Conservation (phyloP, 1,284 basidiomycete genomes). For the Cutaneotrichosporon sp. region DNA sequence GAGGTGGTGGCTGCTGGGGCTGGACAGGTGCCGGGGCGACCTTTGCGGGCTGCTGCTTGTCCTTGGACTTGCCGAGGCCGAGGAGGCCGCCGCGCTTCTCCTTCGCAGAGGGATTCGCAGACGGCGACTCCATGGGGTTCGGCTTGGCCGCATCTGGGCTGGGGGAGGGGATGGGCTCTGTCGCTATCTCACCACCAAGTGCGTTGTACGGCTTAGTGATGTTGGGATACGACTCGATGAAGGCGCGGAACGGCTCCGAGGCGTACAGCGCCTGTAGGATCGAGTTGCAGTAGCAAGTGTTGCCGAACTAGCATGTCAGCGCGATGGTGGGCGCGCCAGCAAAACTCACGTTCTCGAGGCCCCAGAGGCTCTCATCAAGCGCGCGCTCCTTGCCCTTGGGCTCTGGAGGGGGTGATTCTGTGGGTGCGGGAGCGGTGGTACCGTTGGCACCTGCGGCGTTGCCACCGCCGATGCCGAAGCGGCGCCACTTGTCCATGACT, state of each 20-base stretch:
- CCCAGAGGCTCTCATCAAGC: slow-evolving; percentile 62
- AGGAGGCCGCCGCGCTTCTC: slow-evolving; percentile 30
- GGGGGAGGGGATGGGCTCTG: slow-evolving; percentile 16
- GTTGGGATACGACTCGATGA: slow-evolving; percentile 63
- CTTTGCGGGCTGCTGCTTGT: not conserved
- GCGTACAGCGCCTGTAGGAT: slow-evolving; percentile 94
- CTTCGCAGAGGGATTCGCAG: slow-evolving; percentile 17
- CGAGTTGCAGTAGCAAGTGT: slow-evolving; percentile 95
- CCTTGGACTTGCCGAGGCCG: slow-evolving; percentile 22
- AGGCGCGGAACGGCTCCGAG: slow-evolving; percentile 75
- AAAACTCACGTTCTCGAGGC: slow-evolving; percentile 82
- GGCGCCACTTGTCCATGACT: slow-evolving; percentile 27
- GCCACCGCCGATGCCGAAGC: slow-evolving; percentile 17
- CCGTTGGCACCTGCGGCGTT: slow-evolving; percentile 11
- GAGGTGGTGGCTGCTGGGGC: slow-evolving; percentile 15
- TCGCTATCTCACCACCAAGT: slow-evolving; percentile 32
- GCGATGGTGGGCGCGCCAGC: not conserved
- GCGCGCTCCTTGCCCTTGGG: slow-evolving; percentile 32
- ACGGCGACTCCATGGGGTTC: slow-evolving; percentile 23
- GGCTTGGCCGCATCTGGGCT: slow-evolving; percentile 17
- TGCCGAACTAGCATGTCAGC: no score
- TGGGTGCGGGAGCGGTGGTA: slow-evolving; percentile 1
- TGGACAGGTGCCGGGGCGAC: slow-evolving; percentile 6
- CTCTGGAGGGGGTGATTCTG: slow-evolving; percentile 3
- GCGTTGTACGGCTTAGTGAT: slow-evolving; percentile 42